phyloP scores from a whole-genome alignment of 2,329 filamentous ascomycete genomes.

The Penicillium sp. region DNA sequence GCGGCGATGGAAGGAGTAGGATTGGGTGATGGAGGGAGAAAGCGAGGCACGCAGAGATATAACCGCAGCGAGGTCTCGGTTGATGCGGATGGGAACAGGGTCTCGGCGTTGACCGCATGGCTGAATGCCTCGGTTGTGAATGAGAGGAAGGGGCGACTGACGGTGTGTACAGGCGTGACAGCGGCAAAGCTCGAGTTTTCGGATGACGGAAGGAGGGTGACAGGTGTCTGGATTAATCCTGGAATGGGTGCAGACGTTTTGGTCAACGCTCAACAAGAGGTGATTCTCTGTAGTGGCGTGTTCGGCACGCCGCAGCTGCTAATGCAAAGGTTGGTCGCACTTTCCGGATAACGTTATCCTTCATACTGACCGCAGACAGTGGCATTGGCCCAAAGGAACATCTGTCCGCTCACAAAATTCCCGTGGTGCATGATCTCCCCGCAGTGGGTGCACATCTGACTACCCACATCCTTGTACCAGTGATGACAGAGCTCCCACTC shows the following conservation, averaged over 20 bases:
- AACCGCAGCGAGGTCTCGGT: neutral
- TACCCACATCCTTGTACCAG: constrained; percentile 1
- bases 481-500: constrained; percentile 1
- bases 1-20: neutral
- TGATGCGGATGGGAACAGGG: neutral
- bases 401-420: neutral
- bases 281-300: neutral
- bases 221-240: neutral
- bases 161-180: neutral
- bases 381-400: neutral
- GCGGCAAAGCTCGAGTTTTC: neutral
- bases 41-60: constrained; percentile 2
- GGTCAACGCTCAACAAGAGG: constrained; percentile 1
- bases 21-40: neutral
- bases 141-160: neutral
- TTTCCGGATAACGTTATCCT: neutral
- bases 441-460: neutral
- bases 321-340: neutral
- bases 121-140: neutral
- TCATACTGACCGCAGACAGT: neutral
- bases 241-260: neutral
- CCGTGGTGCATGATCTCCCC: neutral
- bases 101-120: constrained; percentile 1
- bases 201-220: neutral
- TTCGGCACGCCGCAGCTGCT: constrained; percentile 5